Evolutionary conservation across 352 stramenopile genomes (phyloP).

Genomic region (Pythium monospermum): DNA sequence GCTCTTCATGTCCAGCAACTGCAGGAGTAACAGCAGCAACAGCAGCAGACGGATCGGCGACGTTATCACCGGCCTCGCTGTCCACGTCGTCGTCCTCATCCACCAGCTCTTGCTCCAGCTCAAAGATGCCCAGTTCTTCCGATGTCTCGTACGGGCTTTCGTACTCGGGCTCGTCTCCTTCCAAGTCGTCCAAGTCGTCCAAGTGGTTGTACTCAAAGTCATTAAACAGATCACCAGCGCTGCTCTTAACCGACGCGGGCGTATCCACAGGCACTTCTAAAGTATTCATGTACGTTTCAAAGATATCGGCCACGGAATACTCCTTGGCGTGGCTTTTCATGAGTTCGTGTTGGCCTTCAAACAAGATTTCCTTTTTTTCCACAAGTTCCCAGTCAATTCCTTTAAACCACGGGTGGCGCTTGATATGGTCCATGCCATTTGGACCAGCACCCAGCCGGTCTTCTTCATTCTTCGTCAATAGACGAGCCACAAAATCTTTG

Average conservation of each 20-base stretch:
- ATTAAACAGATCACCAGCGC: constrained; percentile 63
- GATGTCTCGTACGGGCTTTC: constrained; percentile 41
- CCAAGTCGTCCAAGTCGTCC: constrained; percentile 37
- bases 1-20: not conserved
- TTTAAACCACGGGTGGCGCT: constrained; percentile 85
- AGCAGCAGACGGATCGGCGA: constrained; percentile 4
- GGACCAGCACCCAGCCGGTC: constrained; percentile 90
- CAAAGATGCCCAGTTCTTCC: constrained; percentile 21
- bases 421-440: constrained; percentile 83
- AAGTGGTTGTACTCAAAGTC: constrained; percentile 86
- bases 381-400: constrained; percentile 85
- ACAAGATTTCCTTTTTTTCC: constrained; percentile 44
- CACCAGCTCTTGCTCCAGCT: constrained; percentile 24
- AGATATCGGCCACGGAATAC: constrained; percentile 73
- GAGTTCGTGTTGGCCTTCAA: constrained; percentile 64
- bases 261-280: constrained; percentile 79
- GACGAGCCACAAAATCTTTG: constrained; percentile 75
- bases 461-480: constrained; percentile 94
- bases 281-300: constrained; percentile 86
- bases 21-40: too few species aligned
- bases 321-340: constrained; percentile 84
- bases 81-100: constrained; percentile 16
- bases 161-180: constrained; percentile 24
- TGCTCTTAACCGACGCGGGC: constrained; percentile 74
- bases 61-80: constrained; percentile 10